Evolutionary conservation across 805 yeast genomes (phyloP), one percentile per base, ranked within the genome.

Genomic region (Scheffersomyces spartinae): DNA sequence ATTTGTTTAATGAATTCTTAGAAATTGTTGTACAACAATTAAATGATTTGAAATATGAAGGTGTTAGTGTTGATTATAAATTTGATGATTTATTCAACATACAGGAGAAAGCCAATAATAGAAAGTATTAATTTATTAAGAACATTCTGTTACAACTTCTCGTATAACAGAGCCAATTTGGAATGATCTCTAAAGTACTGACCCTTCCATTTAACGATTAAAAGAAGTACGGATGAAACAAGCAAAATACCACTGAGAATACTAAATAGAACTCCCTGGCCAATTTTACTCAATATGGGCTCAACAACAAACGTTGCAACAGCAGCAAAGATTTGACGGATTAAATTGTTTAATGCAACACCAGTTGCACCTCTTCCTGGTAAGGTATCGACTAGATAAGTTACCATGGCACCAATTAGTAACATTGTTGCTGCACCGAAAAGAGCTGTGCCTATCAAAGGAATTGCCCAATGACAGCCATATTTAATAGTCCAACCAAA

Each of bases 331-430:
- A 71, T 53, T 61, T 74, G 79, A 38, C 95, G 62, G 11, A 77
- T 59, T 29, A 83, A 63, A 43, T 83, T 84, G 41, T 80, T 83
- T 26, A 84, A 47, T 0, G 94, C 94, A 25, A 83, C 81, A 1
- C 93, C 94, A 0, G 94, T 79, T 9, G 94, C 86, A 21, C 94
- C 93, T 39, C 75, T 65, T 0, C 94, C 93, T 0, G 95, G 94
- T 23, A 84, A 59, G 1, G 84, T 71, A 42, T 83, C 95, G 1
- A 83, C 85, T 29, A 83, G 53, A 42, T 82, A 84, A 0, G 94
- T 82, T 3, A 77, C 69, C 0, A 84, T 77, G 6, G 82, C 71
- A 3, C 93, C 91, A 37, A 82, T 81, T 3, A 80, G 71, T 50
- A 82, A 70, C 91, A 83, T 79, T 17, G 82, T 73, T 0, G 88